Evolutionary conservation across 768 basidiomycete species (phyloP), one percentile per base, ranked within the genome.

Genomic region (Phanerodontia chrysosporium): DNA sequence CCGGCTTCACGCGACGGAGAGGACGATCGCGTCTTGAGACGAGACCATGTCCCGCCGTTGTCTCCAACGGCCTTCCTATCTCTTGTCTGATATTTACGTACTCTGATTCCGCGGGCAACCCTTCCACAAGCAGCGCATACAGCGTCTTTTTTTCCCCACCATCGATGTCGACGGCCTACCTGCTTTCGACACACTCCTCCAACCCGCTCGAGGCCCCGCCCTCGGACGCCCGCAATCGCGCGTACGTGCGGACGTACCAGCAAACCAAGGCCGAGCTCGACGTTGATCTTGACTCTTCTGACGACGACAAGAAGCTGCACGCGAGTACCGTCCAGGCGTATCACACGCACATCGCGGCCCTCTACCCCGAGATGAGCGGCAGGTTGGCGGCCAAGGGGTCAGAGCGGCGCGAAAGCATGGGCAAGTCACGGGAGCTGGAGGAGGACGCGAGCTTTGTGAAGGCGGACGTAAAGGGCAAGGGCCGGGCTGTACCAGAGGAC

Each of bases 191-290:
- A 59, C 87, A 89, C 66, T 86, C 87, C 13, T 89, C 87, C 46
- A 89, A 89, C 64, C 87, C 88, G 2, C 79, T 89, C 29, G 86
- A 90, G 64, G 80, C 82, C 22, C 76, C 82, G 39, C 85, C 87
- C 12, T 85, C 83, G 32, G 85, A 89, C 64, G 63, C 71, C 7
- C 78, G 76, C 55, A 83, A 84, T 66, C 76, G 70, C 45, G 67
- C 74, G 24, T 83, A 81, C 65, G 74, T 73, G 61, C 72, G 70
- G 29, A 68, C 71, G 57, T 78, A 75, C 64, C 32, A 53, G 22
- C 21, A 32, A 30, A 42, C 52, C 16, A 53, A 53, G 22, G 52
- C 52, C 7, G 30, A 53, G 36, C 52, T 32, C 22, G 36, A 53
- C 35, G 35, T 42, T 16, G 52, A 53, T 5, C 28, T 32, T 4